phyloP scores from a whole-genome alignment of 139 green algal species.

The Haematococcus sp. region DNA sequence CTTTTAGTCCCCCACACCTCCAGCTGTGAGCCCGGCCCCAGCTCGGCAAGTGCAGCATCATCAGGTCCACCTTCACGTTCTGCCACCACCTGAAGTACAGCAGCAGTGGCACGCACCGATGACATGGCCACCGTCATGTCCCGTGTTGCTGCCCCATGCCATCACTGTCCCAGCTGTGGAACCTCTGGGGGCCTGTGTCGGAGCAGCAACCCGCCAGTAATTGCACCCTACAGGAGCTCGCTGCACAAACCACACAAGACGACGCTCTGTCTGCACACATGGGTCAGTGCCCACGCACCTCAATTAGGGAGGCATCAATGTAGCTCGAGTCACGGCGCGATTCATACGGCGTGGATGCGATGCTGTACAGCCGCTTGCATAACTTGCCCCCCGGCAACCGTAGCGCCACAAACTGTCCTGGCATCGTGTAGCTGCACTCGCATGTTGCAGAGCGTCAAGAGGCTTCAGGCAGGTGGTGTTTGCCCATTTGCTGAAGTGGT shows the following conservation, averaged over 20 bases:
- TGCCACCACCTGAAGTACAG: constrained; percentile 59
- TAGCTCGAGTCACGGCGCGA: constrained; percentile 56
- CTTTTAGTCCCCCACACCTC: constrained; percentile 29
- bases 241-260: too few relatives aligned
- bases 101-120: background rate
- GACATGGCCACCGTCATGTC: too few relatives aligned
- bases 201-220: too few relatives aligned
- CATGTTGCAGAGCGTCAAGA: background rate
- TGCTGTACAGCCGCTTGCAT: constrained; percentile 12
- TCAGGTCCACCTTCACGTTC: constrained; percentile 16
- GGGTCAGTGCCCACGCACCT: too few relatives aligned
- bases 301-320: constrained; percentile 72
- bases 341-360: constrained; percentile 66
- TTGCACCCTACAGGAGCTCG: too few relatives aligned
- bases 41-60: constrained; percentile 42
- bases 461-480: background rate
- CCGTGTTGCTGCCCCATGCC: too few relatives aligned
- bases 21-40: constrained; percentile 50
- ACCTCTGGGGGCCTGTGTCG: too few relatives aligned
- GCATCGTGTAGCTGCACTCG: constrained; percentile 15
- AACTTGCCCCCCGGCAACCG: constrained; percentile 10
- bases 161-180: too few relatives aligned
- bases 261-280: too few relatives aligned
- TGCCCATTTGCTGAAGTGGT: background rate
- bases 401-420: constrained; percentile 55